A percentile compares a stretch with the other conserved stretches of the same genome.
Evolutionary conservation across 2,329 filamentous ascomycete species (phyloP).

Genomic region (Pyricularia sp.): DNA sequence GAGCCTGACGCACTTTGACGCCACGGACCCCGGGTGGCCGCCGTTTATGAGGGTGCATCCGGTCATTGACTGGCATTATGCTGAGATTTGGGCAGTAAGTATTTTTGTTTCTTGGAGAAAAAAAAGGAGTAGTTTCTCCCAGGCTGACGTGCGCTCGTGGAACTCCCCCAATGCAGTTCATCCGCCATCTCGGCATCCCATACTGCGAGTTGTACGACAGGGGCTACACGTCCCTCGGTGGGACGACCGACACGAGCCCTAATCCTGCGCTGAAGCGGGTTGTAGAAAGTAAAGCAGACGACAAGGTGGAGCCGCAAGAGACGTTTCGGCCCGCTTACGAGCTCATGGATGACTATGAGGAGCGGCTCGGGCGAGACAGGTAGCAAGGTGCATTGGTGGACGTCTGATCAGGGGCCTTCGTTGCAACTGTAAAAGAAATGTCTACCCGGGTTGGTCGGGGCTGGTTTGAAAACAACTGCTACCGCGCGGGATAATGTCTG

Average conservation of each 20-base stretch:
- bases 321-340: conserved; percentile 67
- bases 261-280: conserved; percentile 62
- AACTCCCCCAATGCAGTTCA: conserved; percentile 45
- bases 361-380: conserved; percentile 63
- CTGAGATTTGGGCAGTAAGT: conserved; percentile 86
- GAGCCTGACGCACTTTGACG: conserved; percentile 70
- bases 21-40: conserved; percentile 85
- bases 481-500: not conserved
- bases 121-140: too few relatives aligned
- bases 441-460: not conserved
- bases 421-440: not conserved
- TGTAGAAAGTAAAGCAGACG: conserved; percentile 12
- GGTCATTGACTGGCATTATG: conserved; percentile 95
- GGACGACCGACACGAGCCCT: conserved; percentile 77
- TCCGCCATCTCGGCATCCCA: conserved; percentile 65
- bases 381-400: not conserved
- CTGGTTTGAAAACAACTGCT: not conserved
- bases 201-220: conserved; percentile 84
- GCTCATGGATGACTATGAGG: conserved; percentile 63
- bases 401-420: not conserved
- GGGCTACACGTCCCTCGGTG: conserved; percentile 89
- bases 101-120: conserved; percentile 5
- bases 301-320: conserved; percentile 13
- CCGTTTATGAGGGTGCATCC: conserved; percentile 88
- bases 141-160: not conserved